Base-by-base conservation (phyloP, 2,329 filamentous ascomycete genomes). In the Ceratocystis papillata region DNA sequence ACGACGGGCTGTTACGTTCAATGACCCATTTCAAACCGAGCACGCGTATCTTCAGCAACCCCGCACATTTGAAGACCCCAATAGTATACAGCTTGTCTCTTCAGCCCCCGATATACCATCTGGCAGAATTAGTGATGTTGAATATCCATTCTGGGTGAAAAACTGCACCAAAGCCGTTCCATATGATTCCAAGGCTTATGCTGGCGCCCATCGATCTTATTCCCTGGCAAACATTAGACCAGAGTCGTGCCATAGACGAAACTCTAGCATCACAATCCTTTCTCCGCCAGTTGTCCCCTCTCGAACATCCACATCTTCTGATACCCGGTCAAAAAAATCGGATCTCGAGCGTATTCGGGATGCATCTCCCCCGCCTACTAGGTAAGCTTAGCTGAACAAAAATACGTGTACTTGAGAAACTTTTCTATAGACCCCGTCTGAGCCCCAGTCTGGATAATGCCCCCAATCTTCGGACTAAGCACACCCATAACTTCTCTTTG, bases 211-310 rank as follows among this genome's bases (percentile, higher is more conserved):
- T 30, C 53, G 63, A 25, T 65, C 63, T 5, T 65, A 65, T 20
- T 65, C 63, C 22, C 63, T 65, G 17, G 63, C 63, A 15, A 65
- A 59, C 55, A 65, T 65, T 41, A 59, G 63, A 60, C 63, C 63
- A 22, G 63, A 65, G 33, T 65, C 63, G 41, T 65, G 50, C 33
- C 63, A 60, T 12, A 57, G 63, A 28, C 59, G 63, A 60, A n/a
- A 37, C 12, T 65, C 63, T 7, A 65, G 63, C 53, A 65, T 65
- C 8, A 65, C 63, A 20, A 65, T 65, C 37, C 33, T 65, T 22
- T 41, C 63, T 25, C 63, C 63, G 15, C 20, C 50, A 30, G 44
- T 20, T 22, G 37, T 53, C n/a, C 63, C 44, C 8, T 28, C 20
- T 45, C 50, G 63, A 37, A 22, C 15, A 6, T 65, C 63, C 4